These are phyloP conservation scores for Ophiocordyceps camponoti-rufipedis DNA, from an alignment of 2,329 filamentous ascomycete genomes.

Conservation along the genomic window DNA sequence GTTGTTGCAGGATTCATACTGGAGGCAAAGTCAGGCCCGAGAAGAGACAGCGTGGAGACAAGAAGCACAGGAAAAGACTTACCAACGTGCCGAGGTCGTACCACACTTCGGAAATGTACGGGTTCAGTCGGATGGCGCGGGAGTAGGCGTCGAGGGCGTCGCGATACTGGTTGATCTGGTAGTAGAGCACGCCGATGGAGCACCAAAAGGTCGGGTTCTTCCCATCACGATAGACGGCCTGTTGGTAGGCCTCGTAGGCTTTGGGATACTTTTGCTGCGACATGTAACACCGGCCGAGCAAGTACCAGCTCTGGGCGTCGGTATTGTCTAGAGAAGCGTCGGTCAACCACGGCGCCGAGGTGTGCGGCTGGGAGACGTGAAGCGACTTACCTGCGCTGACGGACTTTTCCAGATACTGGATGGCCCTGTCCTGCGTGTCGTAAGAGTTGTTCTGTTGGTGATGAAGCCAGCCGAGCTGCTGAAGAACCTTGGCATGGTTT, in stretches of 20 bases:
- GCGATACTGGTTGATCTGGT: slow-evolving; percentile 98
- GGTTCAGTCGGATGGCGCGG: slow-evolving; percentile 86
- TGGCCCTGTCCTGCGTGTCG: slow-evolving; percentile 83
- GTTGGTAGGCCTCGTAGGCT: slow-evolving; percentile 95
- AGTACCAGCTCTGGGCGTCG: slow-evolving; percentile 97
- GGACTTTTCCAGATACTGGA: slow-evolving; percentile 93
- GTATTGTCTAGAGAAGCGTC: slow-evolving; percentile 49
- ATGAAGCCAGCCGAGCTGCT: slow-evolving; percentile 94
- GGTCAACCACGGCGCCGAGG: slow-evolving; percentile 4
- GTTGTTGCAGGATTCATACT: slow-evolving; percentile 99
- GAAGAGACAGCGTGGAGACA: background rate
- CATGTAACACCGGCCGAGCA: slow-evolving; percentile 97
- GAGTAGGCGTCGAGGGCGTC: slow-evolving; percentile 96
- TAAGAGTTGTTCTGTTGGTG: slow-evolving; percentile 91
- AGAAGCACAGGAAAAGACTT: slow-evolving; percentile 21
- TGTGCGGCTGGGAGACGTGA: background rate
- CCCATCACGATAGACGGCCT: slow-evolving; percentile 94
- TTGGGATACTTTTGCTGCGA: slow-evolving; percentile 98
- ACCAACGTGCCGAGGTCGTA: slow-evolving; percentile 93
- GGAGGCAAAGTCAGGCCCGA: slow-evolving; percentile 12
- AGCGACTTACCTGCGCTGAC: slow-evolving; percentile 56
- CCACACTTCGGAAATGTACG: slow-evolving; percentile 98
- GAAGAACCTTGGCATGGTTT: slow-evolving; percentile 91
- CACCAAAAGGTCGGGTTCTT: slow-evolving; percentile 99
- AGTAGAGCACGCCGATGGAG: slow-evolving; percentile 96